Conservation (phyloP, 2,329 filamentous ascomycete species). For the Penicillium glabrum region DNA sequence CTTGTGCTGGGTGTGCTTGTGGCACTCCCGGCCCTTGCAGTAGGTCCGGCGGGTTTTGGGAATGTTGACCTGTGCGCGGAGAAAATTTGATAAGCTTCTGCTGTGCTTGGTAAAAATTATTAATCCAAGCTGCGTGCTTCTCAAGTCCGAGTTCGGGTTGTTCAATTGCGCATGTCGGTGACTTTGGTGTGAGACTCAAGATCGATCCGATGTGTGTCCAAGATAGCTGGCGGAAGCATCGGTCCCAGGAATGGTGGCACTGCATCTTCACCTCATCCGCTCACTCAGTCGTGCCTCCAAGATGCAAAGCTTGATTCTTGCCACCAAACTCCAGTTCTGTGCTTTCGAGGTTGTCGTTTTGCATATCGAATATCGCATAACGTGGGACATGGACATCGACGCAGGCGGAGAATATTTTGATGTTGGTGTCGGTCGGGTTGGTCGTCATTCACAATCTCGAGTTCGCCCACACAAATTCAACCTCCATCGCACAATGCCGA, state of each 20-base stretch:
- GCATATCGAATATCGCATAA: neutral
- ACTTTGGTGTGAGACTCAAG: neutral
- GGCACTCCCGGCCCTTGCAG: constrained; percentile 95
- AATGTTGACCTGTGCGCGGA: constrained; percentile 77
- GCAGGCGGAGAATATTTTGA: neutral
- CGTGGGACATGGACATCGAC: neutral
- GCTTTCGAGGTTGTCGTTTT: neutral
- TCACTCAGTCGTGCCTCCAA: neutral
- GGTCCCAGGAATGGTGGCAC: neutral
- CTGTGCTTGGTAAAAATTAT: neutral
- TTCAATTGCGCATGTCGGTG: neutral
- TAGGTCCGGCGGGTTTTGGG: constrained; percentile 97
- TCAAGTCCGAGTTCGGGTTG: constrained; percentile 11
- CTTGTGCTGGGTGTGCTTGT: constrained; percentile 89
- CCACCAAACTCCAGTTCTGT: neutral
- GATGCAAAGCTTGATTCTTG: neutral
- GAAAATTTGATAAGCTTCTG: constrained; percentile 27
- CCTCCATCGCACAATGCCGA: constrained; percentile 12
- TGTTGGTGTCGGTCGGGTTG: constrained; percentile 3
- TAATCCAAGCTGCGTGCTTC: constrained; percentile 4
- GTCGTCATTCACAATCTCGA: constrained; percentile 15
- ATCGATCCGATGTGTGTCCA: neutral
- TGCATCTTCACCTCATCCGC: neutral
- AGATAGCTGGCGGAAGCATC: neutral
- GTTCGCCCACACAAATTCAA: constrained; percentile 20